Evolutionary conservation across 371 early-diverging fungal genomes (phyloP), one percentile per base, ranked within the genome.

Genomic region (Lichtheimia ramosa): DNA sequence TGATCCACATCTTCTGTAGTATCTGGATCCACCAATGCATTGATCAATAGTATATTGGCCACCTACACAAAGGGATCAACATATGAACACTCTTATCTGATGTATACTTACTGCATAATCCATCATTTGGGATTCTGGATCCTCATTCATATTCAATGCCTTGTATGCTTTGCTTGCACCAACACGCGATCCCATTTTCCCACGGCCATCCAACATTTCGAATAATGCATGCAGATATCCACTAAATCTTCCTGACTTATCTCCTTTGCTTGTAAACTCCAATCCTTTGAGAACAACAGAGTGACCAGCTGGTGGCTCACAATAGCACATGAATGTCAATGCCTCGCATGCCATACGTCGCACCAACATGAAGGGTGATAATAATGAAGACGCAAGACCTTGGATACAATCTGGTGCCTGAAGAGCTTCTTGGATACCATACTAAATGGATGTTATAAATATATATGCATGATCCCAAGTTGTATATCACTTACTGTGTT

Each of bases 41-140:
- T 94, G 71, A 94, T 83, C 54, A 93, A 81, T 23, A 94, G 79
- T 53, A 94, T 73, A 64, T 88, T 91, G 10, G 92, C 87, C 28
- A 93, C 75, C 79, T 85, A 71, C 5, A 5, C 5, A 2, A 0
- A n/a, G 3, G 7, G 7, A n/a, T 46, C 21, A 21, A 5, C 15
- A 0, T 46, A 8, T 18, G 18, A n/a, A 6, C 46, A 14, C 3
- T 16, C 21, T 21, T 46, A 5, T n/a, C n/a, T n/a, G 12, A 2
- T 10, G 5, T 46, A 18, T 46, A 21, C 48, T 43, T 78, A 81
- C 83, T 71, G 79, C 83, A 53, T 91, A 92, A 65, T 92, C 92
- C 24, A 84, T 84, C 23, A 93, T 68, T 21, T 90, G 89, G 13
- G 81, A 1, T 16, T 46, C 46, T 5, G 46, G 70, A 58, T 92